Percentiles rank a stretch among this genome's conserved stretches.
These are phyloP conservation scores for Phytomonas francai DNA, from an alignment of 208 protist species.

Conservation along the genomic window DNA sequence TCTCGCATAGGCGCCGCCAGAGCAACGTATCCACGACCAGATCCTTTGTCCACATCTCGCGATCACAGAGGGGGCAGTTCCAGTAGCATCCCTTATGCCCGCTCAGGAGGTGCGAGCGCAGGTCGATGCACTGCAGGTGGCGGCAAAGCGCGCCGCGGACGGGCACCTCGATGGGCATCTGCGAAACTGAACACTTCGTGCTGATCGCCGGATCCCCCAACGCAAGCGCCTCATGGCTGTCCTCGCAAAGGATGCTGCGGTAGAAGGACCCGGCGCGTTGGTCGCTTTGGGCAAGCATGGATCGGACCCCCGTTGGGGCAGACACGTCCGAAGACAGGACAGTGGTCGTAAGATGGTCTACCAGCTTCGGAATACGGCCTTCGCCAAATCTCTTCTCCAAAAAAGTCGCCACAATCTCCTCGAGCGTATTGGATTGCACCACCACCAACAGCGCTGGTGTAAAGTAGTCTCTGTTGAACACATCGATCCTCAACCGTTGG, in stretches of 20 bases:
- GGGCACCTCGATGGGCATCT: constrained; percentile 55
- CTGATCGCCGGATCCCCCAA: constrained; percentile 62
- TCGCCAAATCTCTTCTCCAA: constrained; percentile 11
- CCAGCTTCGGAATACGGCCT: neutral
- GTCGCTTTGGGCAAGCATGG: constrained; percentile 9
- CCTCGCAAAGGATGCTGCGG: constrained; percentile 15
- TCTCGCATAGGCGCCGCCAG: constrained; percentile 33
- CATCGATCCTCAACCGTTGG: constrained; percentile 53
- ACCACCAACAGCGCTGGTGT: constrained; percentile 37
- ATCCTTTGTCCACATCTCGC: constrained; percentile 37
- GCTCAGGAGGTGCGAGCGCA: constrained; percentile 48
- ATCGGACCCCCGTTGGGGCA: neutral
- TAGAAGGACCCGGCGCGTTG: constrained; percentile 10
- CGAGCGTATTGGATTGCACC: constrained; percentile 31
- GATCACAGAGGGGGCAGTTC: constrained; percentile 82
- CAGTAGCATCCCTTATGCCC: constrained; percentile 68
- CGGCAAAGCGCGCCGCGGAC: constrained; percentile 51
- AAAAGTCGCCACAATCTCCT: constrained; percentile 48
- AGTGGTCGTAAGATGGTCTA: neutral
- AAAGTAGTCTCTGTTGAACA: constrained; percentile 64
- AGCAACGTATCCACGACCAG: constrained; percentile 63
- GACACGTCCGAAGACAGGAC: neutral
- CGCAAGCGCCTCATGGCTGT: constrained; percentile 37
- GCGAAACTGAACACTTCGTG: constrained; percentile 73
- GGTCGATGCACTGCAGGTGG: constrained; percentile 81